Percentiles rank a stretch among this genome's conserved stretches.
These are phyloP conservation scores for Tolypocladium nubicola DNA, from an alignment of 2,329 filamentous ascomycete species.

Conservation along the genomic window DNA sequence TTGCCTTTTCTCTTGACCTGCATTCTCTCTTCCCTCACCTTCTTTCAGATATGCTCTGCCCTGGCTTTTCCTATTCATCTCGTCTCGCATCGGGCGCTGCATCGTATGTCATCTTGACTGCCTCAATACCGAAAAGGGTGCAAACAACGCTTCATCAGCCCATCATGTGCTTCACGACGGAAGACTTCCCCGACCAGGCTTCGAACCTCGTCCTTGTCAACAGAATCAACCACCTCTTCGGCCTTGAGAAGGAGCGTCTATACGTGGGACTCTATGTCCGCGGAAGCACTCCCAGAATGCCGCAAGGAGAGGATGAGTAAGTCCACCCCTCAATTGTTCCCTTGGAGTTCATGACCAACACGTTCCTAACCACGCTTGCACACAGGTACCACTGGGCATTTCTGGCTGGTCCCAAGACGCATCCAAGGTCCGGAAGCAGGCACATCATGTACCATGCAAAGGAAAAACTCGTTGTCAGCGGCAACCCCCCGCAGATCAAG, in stretches of 20 bases:
- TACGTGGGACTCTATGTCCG: conserved; percentile 6
- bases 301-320: conserved; percentile 7
- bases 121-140: background rate
- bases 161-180: conserved; percentile 2
- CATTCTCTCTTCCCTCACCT: background rate
- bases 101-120: background rate
- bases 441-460: conserved; percentile 21
- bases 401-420: conserved; percentile 23
- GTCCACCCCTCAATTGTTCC: background rate
- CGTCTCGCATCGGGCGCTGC: background rate
- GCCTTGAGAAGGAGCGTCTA: conserved; percentile 11
- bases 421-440: conserved; percentile 8
- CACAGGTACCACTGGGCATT: conserved; percentile 26
- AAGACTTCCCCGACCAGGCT: conserved; percentile 1
- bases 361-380: background rate
- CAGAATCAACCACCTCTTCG: background rate
- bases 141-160: background rate
- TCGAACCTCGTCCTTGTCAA: conserved; percentile 1
- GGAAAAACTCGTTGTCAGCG: conserved; percentile 9
- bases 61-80: background rate
- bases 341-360: background rate
- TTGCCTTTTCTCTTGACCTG: background rate
- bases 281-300: conserved; percentile 5
- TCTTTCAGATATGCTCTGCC: background rate
- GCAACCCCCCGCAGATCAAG: conserved; percentile 2